These are phyloP conservation scores for Hericium erinaceus DNA, from an alignment of 768 basidiomycete genomes.

Conservation along the genomic window DNA sequence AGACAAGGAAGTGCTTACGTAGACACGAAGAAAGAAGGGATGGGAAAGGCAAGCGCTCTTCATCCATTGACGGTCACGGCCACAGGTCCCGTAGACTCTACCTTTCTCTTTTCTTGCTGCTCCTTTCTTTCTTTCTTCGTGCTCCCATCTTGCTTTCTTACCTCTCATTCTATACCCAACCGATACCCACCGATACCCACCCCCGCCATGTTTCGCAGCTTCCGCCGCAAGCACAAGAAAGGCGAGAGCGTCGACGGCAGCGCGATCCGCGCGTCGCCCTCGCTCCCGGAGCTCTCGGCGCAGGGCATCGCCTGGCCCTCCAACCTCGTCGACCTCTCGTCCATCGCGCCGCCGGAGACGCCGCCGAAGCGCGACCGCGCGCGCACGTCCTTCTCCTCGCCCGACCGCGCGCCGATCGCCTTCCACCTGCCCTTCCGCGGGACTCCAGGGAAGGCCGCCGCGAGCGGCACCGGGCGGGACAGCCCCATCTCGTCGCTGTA, in stretches of 20 bases:
- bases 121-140: constrained; percentile 1
- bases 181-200: neutral
- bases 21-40: neutral
- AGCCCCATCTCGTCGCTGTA: constrained; percentile 62
- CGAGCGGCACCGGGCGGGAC: constrained; percentile 35
- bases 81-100: neutral
- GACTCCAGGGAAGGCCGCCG: constrained; percentile 3
- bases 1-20: neutral
- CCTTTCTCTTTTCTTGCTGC: neutral
- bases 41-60: neutral
- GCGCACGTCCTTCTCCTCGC: constrained; percentile 53
- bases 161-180: constrained; percentile 8
- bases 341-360: constrained; percentile 33
- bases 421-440: constrained; percentile 79
- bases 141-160: constrained; percentile 3
- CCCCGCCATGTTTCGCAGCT: constrained; percentile 53
- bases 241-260: constrained; percentile 33
- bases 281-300: constrained; percentile 66
- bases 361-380: constrained; percentile 20
- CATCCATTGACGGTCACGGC: neutral
- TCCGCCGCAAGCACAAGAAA: constrained; percentile 56
- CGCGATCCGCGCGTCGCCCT: constrained; percentile 62
- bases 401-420: constrained; percentile 47
- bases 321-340: constrained; percentile 65
- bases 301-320: constrained; percentile 82